Percentiles rank a stretch among this genome's conserved stretches.
phyloP scores from a whole-genome alignment of 768 basidiomycete genomes.

The Kwoniella europaea region DNA sequence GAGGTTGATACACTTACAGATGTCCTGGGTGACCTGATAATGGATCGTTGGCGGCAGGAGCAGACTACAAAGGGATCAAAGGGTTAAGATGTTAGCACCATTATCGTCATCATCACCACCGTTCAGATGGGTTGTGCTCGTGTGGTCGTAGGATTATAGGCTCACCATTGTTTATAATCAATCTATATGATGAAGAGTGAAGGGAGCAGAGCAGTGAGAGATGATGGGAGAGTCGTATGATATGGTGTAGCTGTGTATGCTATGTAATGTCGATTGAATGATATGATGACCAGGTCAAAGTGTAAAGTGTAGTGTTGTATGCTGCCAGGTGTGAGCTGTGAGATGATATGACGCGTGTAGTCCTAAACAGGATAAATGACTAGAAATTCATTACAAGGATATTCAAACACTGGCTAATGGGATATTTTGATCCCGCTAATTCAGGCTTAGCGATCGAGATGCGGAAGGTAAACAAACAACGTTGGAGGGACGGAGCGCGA shows the following conservation, averaged over 20 bases:
- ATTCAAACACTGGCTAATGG: background rate
- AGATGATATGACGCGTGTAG: background rate
- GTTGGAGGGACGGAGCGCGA: background rate
- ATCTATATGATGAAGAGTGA: background rate
- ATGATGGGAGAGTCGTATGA: background rate
- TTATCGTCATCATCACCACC: too few relatives aligned
- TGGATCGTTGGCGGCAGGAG: conserved; percentile 59
- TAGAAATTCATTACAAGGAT: background rate
- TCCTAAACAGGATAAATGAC: background rate
- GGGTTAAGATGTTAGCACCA: background rate
- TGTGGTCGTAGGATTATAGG: too few relatives aligned
- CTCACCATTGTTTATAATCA: background rate
- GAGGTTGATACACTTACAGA: conserved; percentile 58
- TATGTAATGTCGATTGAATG: background rate
- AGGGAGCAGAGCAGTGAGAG: too few relatives aligned
- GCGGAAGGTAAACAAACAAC: conserved; percentile 9
- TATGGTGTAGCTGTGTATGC: background rate
- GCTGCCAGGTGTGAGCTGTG: background rate
- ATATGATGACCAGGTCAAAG: background rate
- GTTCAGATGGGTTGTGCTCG: too few relatives aligned
- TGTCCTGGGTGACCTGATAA: conserved; percentile 80
- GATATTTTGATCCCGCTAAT: conserved; percentile 7
- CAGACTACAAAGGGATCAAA: conserved; percentile 23
- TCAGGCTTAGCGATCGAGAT: background rate
- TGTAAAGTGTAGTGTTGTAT: too few relatives aligned